These are phyloP conservation scores for Alloteropsis semialata DNA, from an alignment of 176 grass and related monocot species.

Conservation along the genomic window DNA sequence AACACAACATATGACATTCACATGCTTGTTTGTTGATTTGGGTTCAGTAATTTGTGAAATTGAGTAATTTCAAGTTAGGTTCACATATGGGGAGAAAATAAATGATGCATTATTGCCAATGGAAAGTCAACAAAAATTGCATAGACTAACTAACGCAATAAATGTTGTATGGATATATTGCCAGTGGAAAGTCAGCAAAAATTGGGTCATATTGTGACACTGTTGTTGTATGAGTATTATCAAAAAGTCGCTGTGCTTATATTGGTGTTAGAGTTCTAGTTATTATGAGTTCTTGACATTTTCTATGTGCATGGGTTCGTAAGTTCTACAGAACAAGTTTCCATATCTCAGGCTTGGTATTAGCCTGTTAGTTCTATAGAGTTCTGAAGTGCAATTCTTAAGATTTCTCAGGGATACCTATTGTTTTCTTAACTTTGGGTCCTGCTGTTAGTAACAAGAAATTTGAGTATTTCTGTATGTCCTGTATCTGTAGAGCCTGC, in stretches of 20 bases:
- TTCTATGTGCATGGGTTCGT: neutral
- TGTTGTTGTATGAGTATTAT: neutral
- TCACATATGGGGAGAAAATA: too few relatives aligned
- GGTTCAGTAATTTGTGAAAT: neutral
- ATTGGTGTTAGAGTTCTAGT: neutral
- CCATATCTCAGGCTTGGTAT: too few relatives aligned
- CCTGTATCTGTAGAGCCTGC: neutral
- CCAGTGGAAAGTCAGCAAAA: neutral
- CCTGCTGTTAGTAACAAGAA: neutral
- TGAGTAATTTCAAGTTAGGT: neutral
- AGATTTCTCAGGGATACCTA: neutral
- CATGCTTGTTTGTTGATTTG: conserved; percentile 12
- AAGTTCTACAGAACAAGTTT: neutral
- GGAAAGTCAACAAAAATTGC: too few relatives aligned
- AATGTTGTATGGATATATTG: neutral
- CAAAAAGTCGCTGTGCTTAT: neutral
- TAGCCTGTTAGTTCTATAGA: neutral
- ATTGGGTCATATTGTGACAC: too few relatives aligned
- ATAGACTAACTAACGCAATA: too few relatives aligned
- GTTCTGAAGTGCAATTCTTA: neutral
- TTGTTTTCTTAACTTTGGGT: neutral
- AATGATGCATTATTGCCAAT: too few relatives aligned
- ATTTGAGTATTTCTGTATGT: neutral
- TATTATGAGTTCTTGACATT: neutral
- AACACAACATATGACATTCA: neutral